These are phyloP conservation scores for Monilinia fructicola DNA, from an alignment of 2,329 filamentous ascomycete species.

Conservation along the genomic window DNA sequence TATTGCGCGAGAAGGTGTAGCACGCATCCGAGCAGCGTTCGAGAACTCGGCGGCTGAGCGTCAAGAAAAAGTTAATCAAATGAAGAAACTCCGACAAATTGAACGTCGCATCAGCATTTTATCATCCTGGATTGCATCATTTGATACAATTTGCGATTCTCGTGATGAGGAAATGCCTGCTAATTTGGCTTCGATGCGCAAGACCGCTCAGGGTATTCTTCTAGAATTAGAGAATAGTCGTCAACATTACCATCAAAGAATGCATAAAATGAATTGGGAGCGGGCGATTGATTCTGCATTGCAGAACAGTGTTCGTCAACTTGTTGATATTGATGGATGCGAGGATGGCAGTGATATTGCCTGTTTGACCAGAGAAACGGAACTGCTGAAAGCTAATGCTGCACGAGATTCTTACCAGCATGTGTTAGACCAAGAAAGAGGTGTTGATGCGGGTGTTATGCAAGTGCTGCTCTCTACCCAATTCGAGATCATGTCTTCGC, in stretches of 20 bases:
- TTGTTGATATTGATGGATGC: constrained; percentile 68
- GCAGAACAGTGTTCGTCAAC: constrained; percentile 77
- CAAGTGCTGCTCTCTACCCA: constrained; percentile 86
- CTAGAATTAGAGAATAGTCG: constrained; percentile 86
- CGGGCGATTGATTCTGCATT: constrained; percentile 83
- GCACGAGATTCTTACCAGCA: constrained; percentile 75
- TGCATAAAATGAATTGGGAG: constrained; percentile 83
- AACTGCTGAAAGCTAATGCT: constrained; percentile 79
- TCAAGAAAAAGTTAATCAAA: constrained; percentile 72
- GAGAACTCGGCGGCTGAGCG: constrained; percentile 77
- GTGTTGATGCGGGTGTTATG: constrained; percentile 72
- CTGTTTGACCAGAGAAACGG: constrained; percentile 75
- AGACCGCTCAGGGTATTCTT: constrained; percentile 84
- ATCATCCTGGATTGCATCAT: constrained; percentile 90
- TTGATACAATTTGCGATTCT: constrained; percentile 76
- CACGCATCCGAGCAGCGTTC: constrained; percentile 78
- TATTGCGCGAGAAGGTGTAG: constrained; percentile 73
- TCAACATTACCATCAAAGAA: constrained; percentile 83
- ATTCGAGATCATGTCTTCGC: constrained; percentile 83
- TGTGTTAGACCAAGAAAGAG: constrained; percentile 80
- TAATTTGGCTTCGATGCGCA: constrained; percentile 73
- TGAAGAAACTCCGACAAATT: constrained; percentile 79
- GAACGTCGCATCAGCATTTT: constrained; percentile 82
- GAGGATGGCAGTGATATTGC: constrained; percentile 67
- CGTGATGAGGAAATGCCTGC: constrained; percentile 69